Evolutionary conservation across 768 basidiomycete genomes (phyloP), one percentile per base, ranked within the genome.

Genomic region (Boletus rex-veris): DNA sequence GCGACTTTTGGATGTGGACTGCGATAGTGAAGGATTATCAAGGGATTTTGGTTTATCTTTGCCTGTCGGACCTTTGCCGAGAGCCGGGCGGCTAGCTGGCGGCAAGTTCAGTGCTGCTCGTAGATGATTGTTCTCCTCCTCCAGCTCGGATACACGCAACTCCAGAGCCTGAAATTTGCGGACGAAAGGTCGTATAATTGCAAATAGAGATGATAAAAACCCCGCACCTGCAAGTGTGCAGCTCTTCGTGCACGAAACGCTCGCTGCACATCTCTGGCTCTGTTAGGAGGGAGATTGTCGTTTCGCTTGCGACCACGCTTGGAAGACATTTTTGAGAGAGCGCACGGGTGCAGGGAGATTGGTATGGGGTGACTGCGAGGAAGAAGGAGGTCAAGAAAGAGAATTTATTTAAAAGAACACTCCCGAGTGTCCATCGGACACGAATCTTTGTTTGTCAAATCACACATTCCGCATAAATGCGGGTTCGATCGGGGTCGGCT

Each of bases 201-300:
- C 68, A 75, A 79, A 66, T 72, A 66, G 65, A 61, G 60, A 68
- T 55, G 62, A 56, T 61, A 66, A 63, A 64, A 53, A 54, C 59
- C 45, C 72, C 75, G 61, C 58, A 90, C 89, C 77, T 87, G 81
- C 50, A 95, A 79, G 70, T 94, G 92, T 52, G 90, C 90, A 57
- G 91, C 91, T 62, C 92, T 82, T 59, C 92, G 77, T 33, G 92
- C 92, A 58, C 92, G 81, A 75, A 94, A 95, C 9, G 91, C 92
- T 65, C 92, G 75, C 68, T 95, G 92, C 16, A 93, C 90, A 64
- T 94, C 92, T 53, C 92, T 77, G 28, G 92, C 91, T 58, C 91
- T 83, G 62, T 74, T 77, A 57, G 82, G 81, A 62, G 82, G 82
- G 37, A 83, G 78, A 62, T 76, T 80, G 64, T 82, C 80, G 66